Conservation (phyloP, 805 yeast species). For the Scheffersomyces lignosus region DNA sequence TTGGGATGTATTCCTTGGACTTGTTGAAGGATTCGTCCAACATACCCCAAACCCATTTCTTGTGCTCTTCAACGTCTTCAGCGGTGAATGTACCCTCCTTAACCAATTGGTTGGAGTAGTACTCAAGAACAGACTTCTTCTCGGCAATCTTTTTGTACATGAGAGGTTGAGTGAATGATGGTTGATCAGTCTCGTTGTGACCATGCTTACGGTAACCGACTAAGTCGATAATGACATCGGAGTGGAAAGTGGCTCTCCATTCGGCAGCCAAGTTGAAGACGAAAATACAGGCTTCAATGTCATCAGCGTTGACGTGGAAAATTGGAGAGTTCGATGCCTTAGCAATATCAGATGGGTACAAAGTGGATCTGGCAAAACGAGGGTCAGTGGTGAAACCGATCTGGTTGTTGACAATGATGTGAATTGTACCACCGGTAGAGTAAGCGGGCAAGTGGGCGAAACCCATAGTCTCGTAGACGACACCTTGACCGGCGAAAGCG, state of each 20-base stretch:
- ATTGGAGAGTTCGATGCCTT: constrained; percentile 96
- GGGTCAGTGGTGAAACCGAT: constrained; percentile 99
- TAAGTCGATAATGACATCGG: constrained; percentile 94
- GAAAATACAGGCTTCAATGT: constrained; percentile 88
- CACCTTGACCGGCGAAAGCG: constrained; percentile 98
- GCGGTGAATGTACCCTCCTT: constrained; percentile 86
- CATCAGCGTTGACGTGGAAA: constrained; percentile 99
- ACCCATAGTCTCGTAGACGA: constrained; percentile 98
- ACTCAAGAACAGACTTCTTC: constrained; percentile 85
- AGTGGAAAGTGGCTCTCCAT: constrained; percentile 95
- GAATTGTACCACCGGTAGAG: constrained; percentile 98
- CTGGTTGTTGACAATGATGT: constrained; percentile 95
- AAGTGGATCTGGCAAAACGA: constrained; percentile 93
- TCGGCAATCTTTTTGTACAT: constrained; percentile 92
- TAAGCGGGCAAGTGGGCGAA: constrained; percentile 89
- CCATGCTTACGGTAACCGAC: constrained; percentile 99
- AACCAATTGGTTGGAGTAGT: constrained; percentile 76
- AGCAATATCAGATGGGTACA: constrained; percentile 97
- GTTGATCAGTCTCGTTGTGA: constrained; percentile 99
- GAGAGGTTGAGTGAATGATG: constrained; percentile 96
- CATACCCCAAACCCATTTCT: constrained; percentile 95
- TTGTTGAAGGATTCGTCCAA: constrained; percentile 88
- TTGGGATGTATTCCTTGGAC: constrained; percentile 87
- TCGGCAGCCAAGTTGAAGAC: constrained; percentile 96
- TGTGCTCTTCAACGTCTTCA: constrained; percentile 92